Base-by-base conservation (phyloP, 208 protist species). In the Leishmania mexicana region DNA sequence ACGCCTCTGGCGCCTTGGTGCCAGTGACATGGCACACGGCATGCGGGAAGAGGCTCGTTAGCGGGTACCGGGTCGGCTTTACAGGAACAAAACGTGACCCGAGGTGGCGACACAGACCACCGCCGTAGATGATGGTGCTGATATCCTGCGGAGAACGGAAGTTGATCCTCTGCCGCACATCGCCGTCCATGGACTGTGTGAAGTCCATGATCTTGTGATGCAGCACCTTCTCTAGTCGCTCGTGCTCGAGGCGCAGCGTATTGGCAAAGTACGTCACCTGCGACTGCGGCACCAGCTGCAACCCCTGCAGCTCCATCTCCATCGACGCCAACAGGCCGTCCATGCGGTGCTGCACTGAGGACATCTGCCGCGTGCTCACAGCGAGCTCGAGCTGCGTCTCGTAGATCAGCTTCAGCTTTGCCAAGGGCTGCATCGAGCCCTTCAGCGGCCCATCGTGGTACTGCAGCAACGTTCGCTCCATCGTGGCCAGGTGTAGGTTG, bases 101-200 rank as follows among this genome's bases (percentile, higher is more conserved):
- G 49, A 97, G 86, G 83, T 97, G 89, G 45, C 95, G 92, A 78
- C 95, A 96, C 57, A 97, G 82, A 0, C 87, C 90, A 3, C 95
- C 95, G 67, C 95, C 95, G 80, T 97, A 97, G 78, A 97, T 97
- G 82, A 97, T 93, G 28, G 93, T 96, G 80, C 91, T 96, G 79
- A 97, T 97, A 65, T 97, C 95, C 85, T 97, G 93, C 70, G 95
- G 88, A 28, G 89, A 94, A 64, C 95, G 90, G 65, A 96, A 96
- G 85, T 97, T 97, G 89, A 97, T 95, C 67, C 87, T 86, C 79
- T 87, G 83, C 45, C 95, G 92, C 79, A 97, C 95, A 72, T 96
- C 92, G 80, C 94, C 89, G 75, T 97, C 95, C 92, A 97, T 95
- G 49, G 81, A 57, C 78, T 83, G 81, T 40, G 95, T 97, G 76